Evolutionary conservation across 306 rosid genomes (phyloP).

Genomic region (Fragaria vesca): DNA sequence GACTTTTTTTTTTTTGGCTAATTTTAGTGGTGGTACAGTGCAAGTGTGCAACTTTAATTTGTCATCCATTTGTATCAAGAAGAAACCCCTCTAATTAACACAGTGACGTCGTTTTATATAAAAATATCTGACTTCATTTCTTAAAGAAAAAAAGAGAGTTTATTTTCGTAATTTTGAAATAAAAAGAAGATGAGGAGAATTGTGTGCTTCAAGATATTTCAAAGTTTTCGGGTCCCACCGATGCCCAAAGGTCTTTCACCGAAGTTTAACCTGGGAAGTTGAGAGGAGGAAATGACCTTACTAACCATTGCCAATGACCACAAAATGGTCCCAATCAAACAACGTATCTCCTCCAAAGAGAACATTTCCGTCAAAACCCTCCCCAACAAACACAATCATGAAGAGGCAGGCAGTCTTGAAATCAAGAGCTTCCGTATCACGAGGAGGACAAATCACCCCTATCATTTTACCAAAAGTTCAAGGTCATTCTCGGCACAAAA

Average conservation of each 20-base stretch:
- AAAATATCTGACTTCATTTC: too few species aligned
- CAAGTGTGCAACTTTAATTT: too few species aligned
- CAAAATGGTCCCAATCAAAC: not conserved
- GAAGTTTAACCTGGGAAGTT: not conserved
- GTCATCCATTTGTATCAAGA: too few species aligned
- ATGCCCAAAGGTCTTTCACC: too few species aligned
- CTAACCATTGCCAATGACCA: constrained; percentile 1
- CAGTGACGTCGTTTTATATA: too few species aligned
- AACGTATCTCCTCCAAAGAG: not conserved
- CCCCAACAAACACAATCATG: constrained; percentile 15
- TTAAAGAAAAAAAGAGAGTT: too few species aligned
- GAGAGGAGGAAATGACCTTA: not conserved
- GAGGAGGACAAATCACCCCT: constrained; percentile 4
- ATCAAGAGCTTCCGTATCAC: constrained; percentile 22
- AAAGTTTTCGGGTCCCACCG: not conserved
- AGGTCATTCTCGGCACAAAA: constrained; percentile 25
- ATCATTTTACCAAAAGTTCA: not conserved
- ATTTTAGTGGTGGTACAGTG: too few species aligned
- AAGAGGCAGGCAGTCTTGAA: constrained; percentile 10
- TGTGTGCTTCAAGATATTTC: too few species aligned
- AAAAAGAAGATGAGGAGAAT: too few species aligned
- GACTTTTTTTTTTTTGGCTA: too few species aligned
- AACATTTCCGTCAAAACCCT: constrained; percentile 24
- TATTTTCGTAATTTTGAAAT: too few species aligned
- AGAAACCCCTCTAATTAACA: too few species aligned